Percentiles rank a stretch among this genome's conserved stretches.
Conservation (phyloP, 2,329 filamentous ascomycete species). For the Aspergillus uvarum region DNA sequence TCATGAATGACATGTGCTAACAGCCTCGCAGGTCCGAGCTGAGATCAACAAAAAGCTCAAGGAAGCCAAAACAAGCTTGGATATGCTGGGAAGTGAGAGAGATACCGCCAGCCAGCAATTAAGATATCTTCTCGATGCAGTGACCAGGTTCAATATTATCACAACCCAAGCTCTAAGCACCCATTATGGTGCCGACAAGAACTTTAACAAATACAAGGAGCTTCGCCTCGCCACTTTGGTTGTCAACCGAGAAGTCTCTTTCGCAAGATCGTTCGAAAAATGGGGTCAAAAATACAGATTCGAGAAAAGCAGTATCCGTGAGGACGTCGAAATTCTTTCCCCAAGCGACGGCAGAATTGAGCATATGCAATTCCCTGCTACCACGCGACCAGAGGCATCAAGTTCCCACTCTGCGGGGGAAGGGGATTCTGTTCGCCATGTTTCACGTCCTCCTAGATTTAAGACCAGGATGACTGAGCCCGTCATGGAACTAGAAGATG, state of each 20-base stretch:
- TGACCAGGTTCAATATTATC: conserved; percentile 40
- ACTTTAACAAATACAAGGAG: conserved; percentile 33
- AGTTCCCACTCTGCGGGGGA: too few relatives aligned
- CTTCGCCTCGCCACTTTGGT: conserved; percentile 38
- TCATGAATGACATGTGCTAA: neutral
- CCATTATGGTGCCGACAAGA: conserved; percentile 36
- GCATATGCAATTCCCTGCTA: too few relatives aligned
- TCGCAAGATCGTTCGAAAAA: conserved; percentile 21
- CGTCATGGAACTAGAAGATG: conserved; percentile 19
- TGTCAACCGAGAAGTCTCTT: conserved; percentile 26
- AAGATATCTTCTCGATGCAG: conserved; percentile 38
- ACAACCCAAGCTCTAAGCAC: conserved; percentile 35
- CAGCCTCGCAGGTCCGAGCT: conserved; percentile 18
- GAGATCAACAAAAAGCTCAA: conserved; percentile 40
- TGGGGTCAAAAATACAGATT: conserved; percentile 22
- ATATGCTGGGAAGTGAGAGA: conserved; percentile 36
- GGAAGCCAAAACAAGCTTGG: conserved; percentile 27
- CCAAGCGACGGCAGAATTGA: too few relatives aligned
- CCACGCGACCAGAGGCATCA: too few relatives aligned
- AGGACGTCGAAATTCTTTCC: neutral
- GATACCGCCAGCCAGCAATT: conserved; percentile 33
- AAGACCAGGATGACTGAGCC: conserved; percentile 4
- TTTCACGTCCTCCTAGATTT: neutral
- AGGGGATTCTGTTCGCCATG: too few relatives aligned
- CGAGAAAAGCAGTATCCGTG: neutral